Conservation (phyloP, 2,329 filamentous ascomycete species). For the Phyllosticta citrichinensis region DNA sequence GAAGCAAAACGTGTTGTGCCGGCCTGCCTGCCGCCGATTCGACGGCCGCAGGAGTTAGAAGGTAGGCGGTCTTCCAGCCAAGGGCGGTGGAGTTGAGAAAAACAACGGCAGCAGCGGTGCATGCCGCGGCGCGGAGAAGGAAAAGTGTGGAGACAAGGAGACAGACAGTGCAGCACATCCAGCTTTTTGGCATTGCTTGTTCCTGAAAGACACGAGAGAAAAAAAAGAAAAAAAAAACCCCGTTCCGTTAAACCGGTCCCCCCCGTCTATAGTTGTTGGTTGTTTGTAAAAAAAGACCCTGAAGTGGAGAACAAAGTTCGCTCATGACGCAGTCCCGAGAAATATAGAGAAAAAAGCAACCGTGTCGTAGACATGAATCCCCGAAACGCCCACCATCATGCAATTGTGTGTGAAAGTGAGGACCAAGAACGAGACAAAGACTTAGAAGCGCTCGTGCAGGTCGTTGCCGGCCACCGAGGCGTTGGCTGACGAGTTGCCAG, state of each 20-base stretch:
- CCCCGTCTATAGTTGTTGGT: background rate
- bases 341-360: background rate
- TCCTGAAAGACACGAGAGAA: background rate
- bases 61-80: no score
- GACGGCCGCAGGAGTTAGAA: no score
- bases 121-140: background rate
- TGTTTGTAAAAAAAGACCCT: background rate
- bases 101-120: no score
- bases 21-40: no score
- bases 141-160: background rate
- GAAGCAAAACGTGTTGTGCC: no score
- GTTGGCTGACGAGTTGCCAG: constrained; percentile 65
- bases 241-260: no score
- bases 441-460: constrained; percentile 26
- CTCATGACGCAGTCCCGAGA: background rate
- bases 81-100: no score
- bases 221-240: no score
- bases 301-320: background rate
- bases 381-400: constrained; percentile 8
- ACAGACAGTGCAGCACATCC: background rate
- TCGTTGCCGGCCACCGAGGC: constrained; percentile 62
- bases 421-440: background rate
- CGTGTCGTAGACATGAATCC: background rate
- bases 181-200: background rate
- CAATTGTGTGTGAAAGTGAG: background rate